Evolutionary conservation across 768 basidiomycete genomes (phyloP).

Genomic region (Tephrocybe sp.): DNA sequence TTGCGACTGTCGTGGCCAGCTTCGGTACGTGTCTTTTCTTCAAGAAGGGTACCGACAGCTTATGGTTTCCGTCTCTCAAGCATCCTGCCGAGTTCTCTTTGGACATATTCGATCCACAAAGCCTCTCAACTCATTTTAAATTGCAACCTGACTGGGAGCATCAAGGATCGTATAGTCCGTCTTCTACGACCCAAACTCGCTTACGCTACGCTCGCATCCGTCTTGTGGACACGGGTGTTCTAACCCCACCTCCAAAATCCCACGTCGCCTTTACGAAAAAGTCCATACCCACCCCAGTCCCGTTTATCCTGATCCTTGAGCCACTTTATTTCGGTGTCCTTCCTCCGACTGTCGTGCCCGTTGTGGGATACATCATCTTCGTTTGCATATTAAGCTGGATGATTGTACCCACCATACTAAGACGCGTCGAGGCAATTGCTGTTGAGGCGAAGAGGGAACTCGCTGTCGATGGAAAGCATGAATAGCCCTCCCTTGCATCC

Average conservation of each 20-base stretch:
- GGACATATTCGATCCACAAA: slow-evolving; percentile 32
- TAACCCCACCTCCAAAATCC: slow-evolving; percentile 30
- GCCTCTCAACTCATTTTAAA: slow-evolving; percentile 18
- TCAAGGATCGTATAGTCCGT: slow-evolving; percentile 2
- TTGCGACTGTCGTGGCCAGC: slow-evolving; percentile 56
- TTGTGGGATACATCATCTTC: slow-evolving; percentile 27
- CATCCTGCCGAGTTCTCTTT: slow-evolving; percentile 43
- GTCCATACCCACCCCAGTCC: slow-evolving; percentile 30
- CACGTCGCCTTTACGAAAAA: slow-evolving; percentile 11
- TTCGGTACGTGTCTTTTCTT: slow-evolving; percentile 35
- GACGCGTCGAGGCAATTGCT: slow-evolving; percentile 24
- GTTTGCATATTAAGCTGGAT: slow-evolving; percentile 22
- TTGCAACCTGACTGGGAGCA: not conserved
- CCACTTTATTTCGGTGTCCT: slow-evolving; percentile 58
- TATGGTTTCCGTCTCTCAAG: slow-evolving; percentile 22
- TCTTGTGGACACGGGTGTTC: slow-evolving; percentile 49
- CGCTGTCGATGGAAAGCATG: not conserved
- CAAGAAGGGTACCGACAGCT: not conserved
- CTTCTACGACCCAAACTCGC: slow-evolving; percentile 26
- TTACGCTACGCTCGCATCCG: slow-evolving; percentile 57
- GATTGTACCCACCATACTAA: slow-evolving; percentile 20
- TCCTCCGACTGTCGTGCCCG: slow-evolving; percentile 49
- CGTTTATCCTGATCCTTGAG: slow-evolving; percentile 55
- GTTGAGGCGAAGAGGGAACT: slow-evolving; percentile 22
- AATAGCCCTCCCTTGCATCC: not conserved